These are phyloP conservation scores for Nakazawaea populi DNA, from an alignment of 805 yeast species.

Conservation along the genomic window DNA sequence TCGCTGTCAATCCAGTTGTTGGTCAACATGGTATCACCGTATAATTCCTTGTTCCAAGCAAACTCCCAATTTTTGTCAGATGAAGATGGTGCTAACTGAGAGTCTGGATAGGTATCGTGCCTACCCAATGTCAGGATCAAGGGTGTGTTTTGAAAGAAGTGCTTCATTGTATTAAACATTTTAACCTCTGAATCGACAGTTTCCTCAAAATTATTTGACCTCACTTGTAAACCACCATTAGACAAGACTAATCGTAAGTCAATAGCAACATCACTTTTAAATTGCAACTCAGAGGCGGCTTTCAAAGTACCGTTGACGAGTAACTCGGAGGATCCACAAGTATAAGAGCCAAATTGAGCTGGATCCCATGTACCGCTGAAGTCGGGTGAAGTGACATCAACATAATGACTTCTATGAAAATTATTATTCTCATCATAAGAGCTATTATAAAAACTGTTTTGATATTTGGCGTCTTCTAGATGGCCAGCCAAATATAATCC, in stretches of 20 bases:
- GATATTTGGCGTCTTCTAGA: background rate
- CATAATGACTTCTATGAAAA: slow-evolving; percentile 22
- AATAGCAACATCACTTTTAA: slow-evolving; percentile 3
- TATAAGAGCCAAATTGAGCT: slow-evolving; percentile 34
- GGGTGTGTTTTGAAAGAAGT: slow-evolving; percentile 27
- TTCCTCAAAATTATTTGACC: slow-evolving; percentile 15
- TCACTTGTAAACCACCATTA: slow-evolving; percentile 37
- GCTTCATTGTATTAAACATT: slow-evolving; percentile 27
- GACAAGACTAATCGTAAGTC: slow-evolving; percentile 30
- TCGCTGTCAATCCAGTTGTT: slow-evolving; percentile 6
- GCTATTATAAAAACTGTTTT: slow-evolving; percentile 22
- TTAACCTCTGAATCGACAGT: slow-evolving; percentile 30
- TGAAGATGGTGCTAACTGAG: slow-evolving; percentile 28
- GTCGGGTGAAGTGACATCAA: slow-evolving; percentile 25
- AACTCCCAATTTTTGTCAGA: slow-evolving; percentile 2
- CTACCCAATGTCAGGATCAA: slow-evolving; percentile 34
- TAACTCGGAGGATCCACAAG: slow-evolving; percentile 35
- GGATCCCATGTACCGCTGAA: slow-evolving; percentile 22
- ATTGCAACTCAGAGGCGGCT: slow-evolving; percentile 12
- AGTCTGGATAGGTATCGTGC: slow-evolving; percentile 40
- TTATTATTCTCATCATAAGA: slow-evolving; percentile 23
- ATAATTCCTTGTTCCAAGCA: slow-evolving; percentile 9
- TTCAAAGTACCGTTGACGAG: slow-evolving; percentile 32
- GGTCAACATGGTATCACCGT: slow-evolving; percentile 1
- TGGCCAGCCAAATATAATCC: background rate